Conservation (phyloP, 2,329 filamentous ascomycete species). For the Colletotrichum noveboracense region DNA sequence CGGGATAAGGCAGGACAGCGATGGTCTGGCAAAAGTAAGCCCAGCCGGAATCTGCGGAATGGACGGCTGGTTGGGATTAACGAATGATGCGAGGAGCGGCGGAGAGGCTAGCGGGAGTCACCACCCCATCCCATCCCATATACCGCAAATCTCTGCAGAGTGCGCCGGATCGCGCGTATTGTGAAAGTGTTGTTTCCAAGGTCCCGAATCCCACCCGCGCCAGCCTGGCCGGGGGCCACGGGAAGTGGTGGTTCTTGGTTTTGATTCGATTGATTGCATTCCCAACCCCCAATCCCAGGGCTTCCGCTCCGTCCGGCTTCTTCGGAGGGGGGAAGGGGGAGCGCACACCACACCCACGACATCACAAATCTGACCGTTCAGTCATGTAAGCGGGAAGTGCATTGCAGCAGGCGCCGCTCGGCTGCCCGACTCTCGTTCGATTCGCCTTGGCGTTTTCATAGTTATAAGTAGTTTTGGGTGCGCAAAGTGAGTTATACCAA, state of each 20-base stretch:
- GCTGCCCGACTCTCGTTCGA: not conserved
- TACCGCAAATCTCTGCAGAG: not conserved
- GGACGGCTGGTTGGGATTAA: not conserved
- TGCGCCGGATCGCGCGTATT: not conserved
- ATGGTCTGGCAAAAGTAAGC: not conserved
- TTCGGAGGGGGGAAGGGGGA: constrained; percentile 11
- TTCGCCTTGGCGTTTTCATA: not conserved
- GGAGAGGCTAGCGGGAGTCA: not conserved
- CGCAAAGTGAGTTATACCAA: not conserved
- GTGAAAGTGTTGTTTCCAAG: not conserved
- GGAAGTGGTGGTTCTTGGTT: not conserved
- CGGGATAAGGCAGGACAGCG: not conserved
- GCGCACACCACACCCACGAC: not conserved
- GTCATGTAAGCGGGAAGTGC: constrained; percentile 8
- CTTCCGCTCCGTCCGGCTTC: constrained; percentile 21
- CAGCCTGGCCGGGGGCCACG: not conserved
- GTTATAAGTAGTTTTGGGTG: constrained; percentile 9
- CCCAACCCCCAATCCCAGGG: not conserved
- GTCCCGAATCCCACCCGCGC: not conserved
- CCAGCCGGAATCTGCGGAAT: constrained; percentile 18
- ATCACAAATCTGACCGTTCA: not conserved
- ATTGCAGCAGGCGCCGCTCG: not conserved
- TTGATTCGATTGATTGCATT: not conserved
- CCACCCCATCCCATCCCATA: not conserved
- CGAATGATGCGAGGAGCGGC: not conserved